phyloP scores from a whole-genome alignment of 192 early-diverging fungal genomes.

The Coemansia javaensis region DNA sequence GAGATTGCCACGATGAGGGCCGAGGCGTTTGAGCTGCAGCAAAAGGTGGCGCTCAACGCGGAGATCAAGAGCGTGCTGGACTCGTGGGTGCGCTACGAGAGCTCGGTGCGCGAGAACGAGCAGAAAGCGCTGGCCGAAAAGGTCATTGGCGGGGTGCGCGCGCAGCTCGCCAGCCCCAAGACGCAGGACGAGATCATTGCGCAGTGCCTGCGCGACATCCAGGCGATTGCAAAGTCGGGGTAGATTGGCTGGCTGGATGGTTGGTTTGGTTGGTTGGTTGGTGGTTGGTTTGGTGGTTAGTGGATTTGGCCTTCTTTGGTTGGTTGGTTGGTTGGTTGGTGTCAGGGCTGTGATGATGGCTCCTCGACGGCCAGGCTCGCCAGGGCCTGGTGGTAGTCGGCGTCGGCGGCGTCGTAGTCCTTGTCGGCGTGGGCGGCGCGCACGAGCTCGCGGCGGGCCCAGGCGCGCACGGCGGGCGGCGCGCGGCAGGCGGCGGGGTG shows the following conservation, averaged over 20 bases:
- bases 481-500: conserved; percentile 14
- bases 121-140: conserved; percentile 80
- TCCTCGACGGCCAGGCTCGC: conserved; percentile 3
- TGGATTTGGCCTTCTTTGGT: conserved; percentile 1
- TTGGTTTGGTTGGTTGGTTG: no score
- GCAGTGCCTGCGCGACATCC: conserved; percentile 52
- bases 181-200: conserved; percentile 49
- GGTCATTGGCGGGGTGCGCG: conserved; percentile 69
- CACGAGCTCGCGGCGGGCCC: conserved; percentile 16
- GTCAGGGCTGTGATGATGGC: no score
- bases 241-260: no score
- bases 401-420: conserved; percentile 5
- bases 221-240: conserved; percentile 39
- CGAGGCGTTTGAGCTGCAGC: conserved; percentile 92
- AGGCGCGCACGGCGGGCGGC: conserved; percentile 8
- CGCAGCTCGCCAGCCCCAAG: conserved; percentile 46
- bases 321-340: background rate
- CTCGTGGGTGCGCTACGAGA: conserved; percentile 97
- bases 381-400: conserved; percentile 31
- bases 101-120: conserved; percentile 85
- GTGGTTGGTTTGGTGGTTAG: no score
- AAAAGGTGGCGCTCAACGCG: conserved; percentile 68
- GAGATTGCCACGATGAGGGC: conserved; percentile 92
- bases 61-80: conserved; percentile 89
- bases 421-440: conserved; percentile 1